phyloP scores from a whole-genome alignment of 208 protist species.

The Wallacemonas collosoma region DNA sequence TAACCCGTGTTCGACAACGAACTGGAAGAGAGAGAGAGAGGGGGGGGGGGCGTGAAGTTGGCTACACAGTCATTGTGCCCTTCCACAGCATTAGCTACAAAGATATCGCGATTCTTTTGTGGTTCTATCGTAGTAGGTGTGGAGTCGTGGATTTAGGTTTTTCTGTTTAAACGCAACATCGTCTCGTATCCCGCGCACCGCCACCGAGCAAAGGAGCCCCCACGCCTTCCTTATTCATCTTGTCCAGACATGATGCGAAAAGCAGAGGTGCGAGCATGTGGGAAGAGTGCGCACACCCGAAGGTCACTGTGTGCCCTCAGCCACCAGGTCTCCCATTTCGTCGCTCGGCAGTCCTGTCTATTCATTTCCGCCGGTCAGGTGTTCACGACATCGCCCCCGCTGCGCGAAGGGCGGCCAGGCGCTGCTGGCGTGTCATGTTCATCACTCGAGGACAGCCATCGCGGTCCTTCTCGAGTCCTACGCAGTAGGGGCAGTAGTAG shows the following conservation, averaged over 20 bases:
- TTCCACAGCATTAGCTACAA: too few relatives aligned
- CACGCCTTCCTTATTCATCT: too few relatives aligned
- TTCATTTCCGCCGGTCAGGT: not conserved
- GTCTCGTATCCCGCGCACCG: not conserved
- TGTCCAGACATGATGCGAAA: not conserved
- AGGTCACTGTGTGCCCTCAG: too few relatives aligned
- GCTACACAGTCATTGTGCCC: too few relatives aligned
- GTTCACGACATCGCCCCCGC: not conserved
- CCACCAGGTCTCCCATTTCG: too few relatives aligned
- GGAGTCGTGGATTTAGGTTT: not conserved
- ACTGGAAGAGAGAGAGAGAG: too few relatives aligned
- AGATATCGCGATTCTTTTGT: too few relatives aligned
- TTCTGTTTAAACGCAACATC: not conserved
- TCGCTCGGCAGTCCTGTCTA: not conserved
- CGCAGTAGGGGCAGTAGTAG: conserved; percentile 91
- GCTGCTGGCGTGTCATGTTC: conserved; percentile 77
- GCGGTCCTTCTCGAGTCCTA: conserved; percentile 85
- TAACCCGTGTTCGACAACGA: too few relatives aligned
- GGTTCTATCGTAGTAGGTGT: too few relatives aligned
- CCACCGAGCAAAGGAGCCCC: not conserved
- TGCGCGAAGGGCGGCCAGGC: conserved; percentile 48
- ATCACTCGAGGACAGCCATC: conserved; percentile 88
- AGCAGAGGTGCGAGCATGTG: too few relatives aligned
- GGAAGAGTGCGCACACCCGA: too few relatives aligned
- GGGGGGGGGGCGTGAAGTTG: too few relatives aligned